Conservation (phyloP, 306 rosid genomes). For the Clitoria ternatea region DNA sequence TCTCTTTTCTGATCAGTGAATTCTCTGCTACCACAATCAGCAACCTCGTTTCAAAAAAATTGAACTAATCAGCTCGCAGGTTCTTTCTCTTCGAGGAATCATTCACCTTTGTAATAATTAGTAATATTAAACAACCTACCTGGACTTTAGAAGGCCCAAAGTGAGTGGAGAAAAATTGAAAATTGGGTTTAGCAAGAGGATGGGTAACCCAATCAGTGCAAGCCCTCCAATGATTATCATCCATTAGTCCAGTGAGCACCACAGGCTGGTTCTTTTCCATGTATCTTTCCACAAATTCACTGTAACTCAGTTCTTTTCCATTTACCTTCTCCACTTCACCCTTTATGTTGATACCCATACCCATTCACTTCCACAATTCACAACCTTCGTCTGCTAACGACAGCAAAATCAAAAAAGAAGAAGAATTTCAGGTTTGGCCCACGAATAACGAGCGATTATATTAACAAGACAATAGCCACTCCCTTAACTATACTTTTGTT, state of each 20-base stretch:
- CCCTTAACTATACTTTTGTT: too few species aligned
- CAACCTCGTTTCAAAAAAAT: slow-evolving; percentile 50
- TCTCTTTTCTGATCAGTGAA: slow-evolving; percentile 84
- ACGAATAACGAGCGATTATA: too few species aligned
- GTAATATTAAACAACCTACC: slow-evolving; percentile 44
- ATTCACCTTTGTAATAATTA: neutral
- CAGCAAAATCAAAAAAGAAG: too few species aligned
- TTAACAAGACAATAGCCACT: too few species aligned
- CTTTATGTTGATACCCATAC: slow-evolving; percentile 33
- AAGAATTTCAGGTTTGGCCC: neutral
- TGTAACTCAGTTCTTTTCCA: slow-evolving; percentile 59
- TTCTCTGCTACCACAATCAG: slow-evolving; percentile 74
- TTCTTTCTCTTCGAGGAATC: neutral
- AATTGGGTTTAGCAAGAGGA: slow-evolving; percentile 58
- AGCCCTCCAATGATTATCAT: slow-evolving; percentile 67
- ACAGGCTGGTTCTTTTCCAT: slow-evolving; percentile 79
- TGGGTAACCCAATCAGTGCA: slow-evolving; percentile 66
- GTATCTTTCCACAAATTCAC: slow-evolving; percentile 56
- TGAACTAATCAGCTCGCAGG: too few species aligned
- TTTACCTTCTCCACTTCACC: slow-evolving; percentile 72
- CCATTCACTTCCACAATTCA: slow-evolving; percentile 37
- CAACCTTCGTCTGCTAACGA: slow-evolving; percentile 5
- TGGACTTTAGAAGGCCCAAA: slow-evolving; percentile 77
- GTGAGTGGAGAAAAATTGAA: slow-evolving; percentile 56
- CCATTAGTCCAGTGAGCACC: slow-evolving; percentile 67